phyloP scores from a whole-genome alignment of 352 stramenopile species.

The Thraustotheca clavata region DNA sequence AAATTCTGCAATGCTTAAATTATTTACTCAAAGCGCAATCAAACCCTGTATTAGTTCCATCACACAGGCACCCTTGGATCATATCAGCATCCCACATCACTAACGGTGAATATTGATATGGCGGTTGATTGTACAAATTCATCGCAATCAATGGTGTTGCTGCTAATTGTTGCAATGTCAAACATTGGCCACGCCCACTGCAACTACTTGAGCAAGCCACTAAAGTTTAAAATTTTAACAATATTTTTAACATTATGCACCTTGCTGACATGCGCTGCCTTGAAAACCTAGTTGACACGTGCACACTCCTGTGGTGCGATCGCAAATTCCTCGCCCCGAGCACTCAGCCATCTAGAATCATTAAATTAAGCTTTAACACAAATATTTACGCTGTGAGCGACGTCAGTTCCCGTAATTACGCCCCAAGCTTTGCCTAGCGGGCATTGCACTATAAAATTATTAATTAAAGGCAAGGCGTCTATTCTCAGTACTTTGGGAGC shows the following conservation, averaged over 20 bases:
- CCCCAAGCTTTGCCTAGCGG: constrained; percentile 47
- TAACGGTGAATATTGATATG: constrained; percentile 34
- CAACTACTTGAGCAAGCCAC: constrained; percentile 45
- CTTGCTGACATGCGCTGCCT: constrained; percentile 51
- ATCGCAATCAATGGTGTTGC: constrained; percentile 40
- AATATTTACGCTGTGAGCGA: constrained; percentile 30
- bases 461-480: neutral
- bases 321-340: constrained; percentile 63
- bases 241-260: neutral
- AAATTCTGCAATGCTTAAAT: no score
- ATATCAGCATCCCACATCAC: constrained; percentile 66
- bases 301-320: constrained; percentile 54
- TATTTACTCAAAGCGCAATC: constrained; percentile 40
- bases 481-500: constrained; percentile 29
- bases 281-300: constrained; percentile 74
- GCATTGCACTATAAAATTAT: constrained; percentile 24
- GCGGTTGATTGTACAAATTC: constrained; percentile 38
- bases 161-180: constrained; percentile 54
- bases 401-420: constrained; percentile 31
- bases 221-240: neutral
- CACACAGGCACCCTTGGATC: constrained; percentile 68
- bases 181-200: constrained; percentile 42
- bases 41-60: constrained; percentile 41
- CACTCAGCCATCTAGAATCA: constrained; percentile 29
- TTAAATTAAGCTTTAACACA: neutral